Evolutionary conservation across 176 grass and related monocot genomes (phyloP), one percentile per base, ranked within the genome.

Genomic region (Microstegium vimineum): DNA sequence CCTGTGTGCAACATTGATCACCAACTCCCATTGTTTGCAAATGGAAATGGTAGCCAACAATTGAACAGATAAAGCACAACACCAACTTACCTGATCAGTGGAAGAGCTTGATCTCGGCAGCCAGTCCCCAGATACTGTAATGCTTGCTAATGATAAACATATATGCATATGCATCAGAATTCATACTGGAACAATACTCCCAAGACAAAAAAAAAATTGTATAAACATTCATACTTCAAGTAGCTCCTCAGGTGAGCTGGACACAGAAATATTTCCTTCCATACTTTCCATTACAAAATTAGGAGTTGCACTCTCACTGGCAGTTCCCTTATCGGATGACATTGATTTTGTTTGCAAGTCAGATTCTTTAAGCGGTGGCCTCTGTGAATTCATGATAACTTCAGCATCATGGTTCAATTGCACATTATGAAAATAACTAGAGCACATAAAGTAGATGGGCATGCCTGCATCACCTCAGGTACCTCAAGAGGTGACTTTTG

Each of bases 71-170:
- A 88, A 47, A 76, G 26, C 22, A 72, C 45, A 69, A 73, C 63
- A 62, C 68, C 8, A 80, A 89, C 74, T 54, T 63, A 85, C 87
- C 81, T 90, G 66, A 92, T 81, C 35, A 92, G 70, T 78, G 87
- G 65, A 88, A 92, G 6, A 52, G 82, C 90, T 77, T 83, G 76
- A 61, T 86, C 87, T 72, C 13, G 77, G 30, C 57, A 31, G 76
- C 87, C 84, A 80, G 62, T 47, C 49, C 71, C 63, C 33, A 86
- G 79, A 84, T 66, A 79, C 36, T 85, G 74, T 37, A 92, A 90
- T 25, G 75, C 87, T 92, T 75, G 78, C 89, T 90, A 36, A 67
- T 27, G 68, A 71, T 49, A 20, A 82, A 62, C 36, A 75, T 45
- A 37, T 15, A 83, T 10, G 79, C 76, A 66, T 28, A 62, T 30